A percentile compares a stretch with the other conserved stretches of the same genome.
Conservation (phyloP, 805 yeast species). For the Myxozyma neglecta region DNA sequence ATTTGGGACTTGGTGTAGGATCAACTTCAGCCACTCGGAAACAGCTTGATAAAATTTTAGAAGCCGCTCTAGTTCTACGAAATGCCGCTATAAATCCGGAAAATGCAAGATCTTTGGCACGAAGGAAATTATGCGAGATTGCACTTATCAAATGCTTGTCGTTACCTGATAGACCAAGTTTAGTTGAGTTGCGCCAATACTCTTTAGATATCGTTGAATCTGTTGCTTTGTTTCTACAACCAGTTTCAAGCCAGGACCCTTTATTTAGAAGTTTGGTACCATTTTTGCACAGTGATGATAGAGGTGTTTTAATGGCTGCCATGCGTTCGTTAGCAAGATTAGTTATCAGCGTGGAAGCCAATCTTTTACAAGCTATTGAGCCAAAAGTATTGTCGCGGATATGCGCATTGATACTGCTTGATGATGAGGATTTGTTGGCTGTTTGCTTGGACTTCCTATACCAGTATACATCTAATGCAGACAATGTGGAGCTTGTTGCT, state of each 20-base stretch:
- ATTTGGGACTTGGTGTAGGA: conserved; percentile 18
- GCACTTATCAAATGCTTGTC: conserved; percentile 45
- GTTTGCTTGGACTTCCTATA: conserved; percentile 80
- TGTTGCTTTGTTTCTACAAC: conserved; percentile 47
- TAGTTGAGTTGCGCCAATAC: conserved; percentile 62
- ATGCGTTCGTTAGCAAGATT: conserved; percentile 78
- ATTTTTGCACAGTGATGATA: conserved; percentile 60
- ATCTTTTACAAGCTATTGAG: conserved; percentile 47
- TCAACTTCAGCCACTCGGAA: neutral
- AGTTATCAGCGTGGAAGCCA: conserved; percentile 61
- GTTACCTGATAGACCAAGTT: conserved; percentile 41
- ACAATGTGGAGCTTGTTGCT: conserved; percentile 55
- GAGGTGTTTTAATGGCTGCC: conserved; percentile 65
- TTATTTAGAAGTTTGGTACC: conserved; percentile 72
- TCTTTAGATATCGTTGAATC: conserved; percentile 80
- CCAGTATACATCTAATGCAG: conserved; percentile 68
- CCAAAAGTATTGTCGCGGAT: conserved; percentile 53
- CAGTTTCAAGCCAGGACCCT: conserved; percentile 21
- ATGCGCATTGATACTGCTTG: conserved; percentile 58
- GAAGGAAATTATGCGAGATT: conserved; percentile 49
- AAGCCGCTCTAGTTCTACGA: conserved; percentile 67
- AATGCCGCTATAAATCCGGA: conserved; percentile 81
- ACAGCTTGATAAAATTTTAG: conserved; percentile 41
- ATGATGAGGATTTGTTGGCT: conserved; percentile 67
- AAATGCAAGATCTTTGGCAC: conserved; percentile 75